Percentiles rank a stretch among this genome's conserved stretches.
Conservation (phyloP, 2,329 filamentous ascomycete genomes). For the Elsinoe arachidis region DNA sequence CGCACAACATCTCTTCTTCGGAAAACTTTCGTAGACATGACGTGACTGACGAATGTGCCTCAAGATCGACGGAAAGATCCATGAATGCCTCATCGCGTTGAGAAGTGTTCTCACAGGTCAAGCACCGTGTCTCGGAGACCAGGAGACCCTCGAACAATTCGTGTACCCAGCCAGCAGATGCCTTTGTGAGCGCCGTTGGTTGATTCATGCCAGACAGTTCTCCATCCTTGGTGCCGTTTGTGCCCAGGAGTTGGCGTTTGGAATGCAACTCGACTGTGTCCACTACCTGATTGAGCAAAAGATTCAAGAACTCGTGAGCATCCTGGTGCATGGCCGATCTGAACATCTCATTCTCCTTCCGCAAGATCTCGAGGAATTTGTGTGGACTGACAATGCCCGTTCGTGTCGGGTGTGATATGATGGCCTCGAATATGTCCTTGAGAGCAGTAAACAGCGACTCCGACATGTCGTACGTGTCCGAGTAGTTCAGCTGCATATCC, state of each 20-base stretch:
- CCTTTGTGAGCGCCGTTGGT: constrained; percentile 25
- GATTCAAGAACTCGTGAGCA: constrained; percentile 91
- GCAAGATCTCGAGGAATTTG: constrained; percentile 87
- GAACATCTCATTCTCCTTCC: constrained; percentile 94
- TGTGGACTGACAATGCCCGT: constrained; percentile 88
- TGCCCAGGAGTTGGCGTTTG: constrained; percentile 38
- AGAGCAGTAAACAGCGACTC: constrained; percentile 90
- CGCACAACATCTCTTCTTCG: constrained; percentile 95
- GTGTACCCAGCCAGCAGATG: constrained; percentile 67
- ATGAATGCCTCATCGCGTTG: constrained; percentile 93
- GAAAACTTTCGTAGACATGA: constrained; percentile 94
- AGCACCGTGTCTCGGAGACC: constrained; percentile 90
- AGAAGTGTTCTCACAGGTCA: constrained; percentile 93
- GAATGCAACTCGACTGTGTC: constrained; percentile 87
- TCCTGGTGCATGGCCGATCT: constrained; percentile 96
- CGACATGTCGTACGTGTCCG: constrained; percentile 76
- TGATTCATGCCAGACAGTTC: constrained; percentile 19
- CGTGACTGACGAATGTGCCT: constrained; percentile 91
- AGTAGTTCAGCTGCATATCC: constrained; percentile 74
- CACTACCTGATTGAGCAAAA: constrained; percentile 93
- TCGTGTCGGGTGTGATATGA: constrained; percentile 71
- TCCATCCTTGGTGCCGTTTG: constrained; percentile 19
- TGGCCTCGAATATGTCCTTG: constrained; percentile 90
- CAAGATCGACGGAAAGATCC: constrained; percentile 89
- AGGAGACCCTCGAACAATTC: constrained; percentile 92